A percentile compares a stretch with the other conserved stretches of the same genome.
Evolutionary conservation across 208 protist genomes (phyloP).

Genomic region (Leishmania amazonensis): DNA sequence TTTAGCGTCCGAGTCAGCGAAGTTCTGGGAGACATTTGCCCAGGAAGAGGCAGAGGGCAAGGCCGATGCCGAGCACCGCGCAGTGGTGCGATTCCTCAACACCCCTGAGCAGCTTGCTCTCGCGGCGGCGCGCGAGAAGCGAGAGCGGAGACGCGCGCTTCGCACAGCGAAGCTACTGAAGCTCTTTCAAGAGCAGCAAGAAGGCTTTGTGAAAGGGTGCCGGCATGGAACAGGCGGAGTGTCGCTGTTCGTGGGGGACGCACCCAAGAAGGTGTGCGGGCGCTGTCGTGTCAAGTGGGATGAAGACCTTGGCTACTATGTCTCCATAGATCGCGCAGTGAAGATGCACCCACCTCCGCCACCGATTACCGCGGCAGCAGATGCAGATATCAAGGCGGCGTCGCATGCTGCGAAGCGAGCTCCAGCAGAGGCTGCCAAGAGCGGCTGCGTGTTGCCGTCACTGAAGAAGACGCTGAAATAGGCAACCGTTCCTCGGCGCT

Average conservation of each 20-base stretch:
- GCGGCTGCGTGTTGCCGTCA: constrained; percentile 1
- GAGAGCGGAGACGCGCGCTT: constrained; percentile 34
- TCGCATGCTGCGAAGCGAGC: neutral
- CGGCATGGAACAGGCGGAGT: constrained; percentile 52
- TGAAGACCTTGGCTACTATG: constrained; percentile 64
- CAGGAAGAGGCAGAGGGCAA: constrained; percentile 28
- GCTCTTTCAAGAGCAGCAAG: constrained; percentile 57
- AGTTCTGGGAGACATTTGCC: constrained; percentile 22
- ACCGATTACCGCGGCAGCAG: neutral
- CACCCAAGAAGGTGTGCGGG: constrained; percentile 48
- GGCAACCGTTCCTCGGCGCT: neutral
- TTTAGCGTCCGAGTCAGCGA: constrained; percentile 34
- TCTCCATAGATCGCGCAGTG: constrained; percentile 46
- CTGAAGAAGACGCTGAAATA: constrained; percentile 1
- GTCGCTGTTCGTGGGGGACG: constrained; percentile 63
- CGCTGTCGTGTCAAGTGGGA: constrained; percentile 75
- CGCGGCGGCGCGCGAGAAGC: constrained; percentile 47
- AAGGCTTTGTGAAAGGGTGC: constrained; percentile 55
- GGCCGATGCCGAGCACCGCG: constrained; percentile 54
- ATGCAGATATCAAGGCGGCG: neutral
- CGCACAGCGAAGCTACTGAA: constrained; percentile 33
- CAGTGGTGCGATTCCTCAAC: constrained; percentile 70
- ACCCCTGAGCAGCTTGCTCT: constrained; percentile 78
- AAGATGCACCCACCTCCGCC: constrained; percentile 21
- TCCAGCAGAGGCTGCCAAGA: neutral